Conservation (phyloP, 169 alveolate species). For the Plasmodium knowlesi region DNA sequence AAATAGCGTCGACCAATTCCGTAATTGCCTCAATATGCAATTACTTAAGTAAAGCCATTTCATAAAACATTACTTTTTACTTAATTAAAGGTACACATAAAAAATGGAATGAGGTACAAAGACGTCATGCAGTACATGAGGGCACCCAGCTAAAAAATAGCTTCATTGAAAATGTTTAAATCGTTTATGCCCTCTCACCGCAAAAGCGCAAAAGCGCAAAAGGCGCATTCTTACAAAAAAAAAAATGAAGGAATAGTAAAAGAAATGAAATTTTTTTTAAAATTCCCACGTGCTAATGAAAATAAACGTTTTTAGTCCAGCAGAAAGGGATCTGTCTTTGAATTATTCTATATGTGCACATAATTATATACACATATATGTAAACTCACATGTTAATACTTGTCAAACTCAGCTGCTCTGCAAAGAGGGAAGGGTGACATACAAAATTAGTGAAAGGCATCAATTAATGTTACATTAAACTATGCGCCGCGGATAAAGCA, state of each 20-base stretch:
- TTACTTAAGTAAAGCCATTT: not conserved
- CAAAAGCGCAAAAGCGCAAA: constrained; percentile 10
- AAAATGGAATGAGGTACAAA: not conserved
- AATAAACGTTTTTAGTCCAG: not conserved
- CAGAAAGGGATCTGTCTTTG: constrained; percentile 1
- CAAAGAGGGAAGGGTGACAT: constrained; percentile 7
- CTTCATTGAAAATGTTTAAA: not conserved
- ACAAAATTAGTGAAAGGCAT: not conserved
- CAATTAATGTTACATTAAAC: not conserved
- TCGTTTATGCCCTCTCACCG: not conserved
- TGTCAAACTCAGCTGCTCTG: constrained; percentile 74
- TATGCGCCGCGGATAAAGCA: not conserved
- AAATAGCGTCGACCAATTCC: not conserved
- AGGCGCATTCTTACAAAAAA: not conserved
- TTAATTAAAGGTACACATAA: constrained; percentile 17
- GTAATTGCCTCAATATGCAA: not conserved
- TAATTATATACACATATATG: not conserved
- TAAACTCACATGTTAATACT: not conserved
- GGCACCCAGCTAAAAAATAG: not conserved
- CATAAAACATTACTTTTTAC: not conserved
- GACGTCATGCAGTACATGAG: not conserved
- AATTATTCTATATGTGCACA: not conserved
- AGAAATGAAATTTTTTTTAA: not conserved
- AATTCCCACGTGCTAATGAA: not conserved
- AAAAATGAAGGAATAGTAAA: not conserved